These are phyloP conservation scores for Diutina sp. DNA, from an alignment of 1,139 yeast species.

Conservation along the genomic window DNA sequence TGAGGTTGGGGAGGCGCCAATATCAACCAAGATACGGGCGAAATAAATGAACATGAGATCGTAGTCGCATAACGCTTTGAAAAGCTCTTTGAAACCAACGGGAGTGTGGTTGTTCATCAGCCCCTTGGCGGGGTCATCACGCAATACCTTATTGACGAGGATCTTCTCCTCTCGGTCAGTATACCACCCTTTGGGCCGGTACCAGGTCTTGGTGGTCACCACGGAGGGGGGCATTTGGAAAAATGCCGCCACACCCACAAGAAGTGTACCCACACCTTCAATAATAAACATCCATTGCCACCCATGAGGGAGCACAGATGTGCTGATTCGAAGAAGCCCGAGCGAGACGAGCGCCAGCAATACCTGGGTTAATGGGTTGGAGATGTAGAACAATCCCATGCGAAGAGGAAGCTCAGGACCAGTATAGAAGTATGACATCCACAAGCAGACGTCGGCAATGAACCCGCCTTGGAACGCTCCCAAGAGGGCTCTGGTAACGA, in stretches of 20 bases:
- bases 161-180: conserved; percentile 50
- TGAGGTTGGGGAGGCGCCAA: neutral
- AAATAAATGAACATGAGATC: conserved; percentile 49
- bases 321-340: neutral
- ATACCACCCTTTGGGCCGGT: conserved; percentile 48
- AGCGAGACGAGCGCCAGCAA: neutral
- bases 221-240: conserved; percentile 51
- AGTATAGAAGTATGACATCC: conserved; percentile 1
- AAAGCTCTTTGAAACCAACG: conserved; percentile 12
- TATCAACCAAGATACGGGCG: conserved; percentile 27
- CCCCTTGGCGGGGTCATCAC: conserved; percentile 63
- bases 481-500: neutral
- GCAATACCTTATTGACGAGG: conserved; percentile 44
- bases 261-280: conserved; percentile 47
- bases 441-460: conserved; percentile 1
- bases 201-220: conserved; percentile 40
- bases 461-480: conserved; percentile 1
- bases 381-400: neutral
- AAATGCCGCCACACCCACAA: conserved; percentile 38
- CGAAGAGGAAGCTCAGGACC: neutral
- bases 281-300: conserved; percentile 49
- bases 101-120: conserved; percentile 58
- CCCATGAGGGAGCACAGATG: conserved; percentile 3
- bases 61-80: conserved; percentile 33
- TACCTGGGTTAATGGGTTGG: neutral